Evolutionary conservation across 2,329 filamentous ascomycete genomes (phyloP), one percentile per base, ranked within the genome.

Genomic region (Aspergillus neoniger): DNA sequence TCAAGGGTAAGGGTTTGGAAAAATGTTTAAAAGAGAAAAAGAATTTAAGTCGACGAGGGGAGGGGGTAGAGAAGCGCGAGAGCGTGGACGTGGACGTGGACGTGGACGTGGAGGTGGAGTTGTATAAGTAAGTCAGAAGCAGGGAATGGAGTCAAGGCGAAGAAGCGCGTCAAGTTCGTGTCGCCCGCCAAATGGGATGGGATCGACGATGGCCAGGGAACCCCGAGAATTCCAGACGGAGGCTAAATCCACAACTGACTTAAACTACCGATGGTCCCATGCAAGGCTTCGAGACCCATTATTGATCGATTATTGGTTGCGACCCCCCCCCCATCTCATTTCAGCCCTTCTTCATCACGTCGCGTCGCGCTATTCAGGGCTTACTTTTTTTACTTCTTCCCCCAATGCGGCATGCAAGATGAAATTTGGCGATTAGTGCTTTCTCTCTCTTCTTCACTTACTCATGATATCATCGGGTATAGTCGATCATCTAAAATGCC

Each of bases 111-210:
- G 32, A 36, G 32, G 32, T 36, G 32, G 32, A 36, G 32, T 36
- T 55, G 53, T 55, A 55, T 55, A 55, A 55, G 53, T 55, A 59
- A 50, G 38, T 10, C 32, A 17, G 32, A 21, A 15, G 32, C 32
- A 36, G 28, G 28, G 38, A 52, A 48, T 57, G 32, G 32, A 36
- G 32, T 57, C 41, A 28, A 30, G 53, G 28, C 19, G 54, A 52
- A 54, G 28, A 30, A 32, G 52, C 61, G 61, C 61, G 61, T 63
- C 61, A 39, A 39, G 58, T 63, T 63, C 61, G 61, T 63, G 61
- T 63, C 55, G 47, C 17, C 44, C 23, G 47, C 25, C 25, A 44
- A 23, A 49, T 32, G 9, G 25, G 32, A 36, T 36, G 10, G 32
- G 36, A 49, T 32, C 1, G 30, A 36, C 14, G 32, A 36, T 36